Base-by-base conservation (phyloP, 305 asterid species). In the Euphrasia arctica region DNA sequence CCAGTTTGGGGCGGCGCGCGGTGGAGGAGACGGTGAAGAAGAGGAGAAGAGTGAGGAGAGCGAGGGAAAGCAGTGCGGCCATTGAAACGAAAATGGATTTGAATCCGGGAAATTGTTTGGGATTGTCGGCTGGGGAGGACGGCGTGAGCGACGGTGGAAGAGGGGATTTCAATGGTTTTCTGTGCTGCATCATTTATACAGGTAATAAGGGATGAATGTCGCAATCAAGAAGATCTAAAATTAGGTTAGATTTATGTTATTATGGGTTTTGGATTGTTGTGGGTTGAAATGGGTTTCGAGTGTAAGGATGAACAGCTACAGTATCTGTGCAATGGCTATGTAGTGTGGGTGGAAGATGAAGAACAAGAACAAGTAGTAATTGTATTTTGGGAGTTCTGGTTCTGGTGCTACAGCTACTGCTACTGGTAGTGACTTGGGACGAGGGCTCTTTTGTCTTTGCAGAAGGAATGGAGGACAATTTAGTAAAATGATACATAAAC, bases 81-180 rank as follows among this genome's bases (percentile, higher is more conserved):
- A 78, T 78, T 32, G 78, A 43, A 25, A 78, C 52, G 71, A 73
- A 58, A 11, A 75, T 63, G 69, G 65, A 32, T 54, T 71, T 75
- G 11, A 70, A 39, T 3, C 34, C 28, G 60, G 6, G 57, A 51
- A 14, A 22, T 11, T 11, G 51, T 29, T 65, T 43, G 65, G 64
- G 43, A 47, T 6, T 18, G 61, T 39, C 43, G 14, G 56, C 18
- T 39, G 73, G 63, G 57, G 82, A 29, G 64, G 58, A n/a, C 4
- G 10, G 9, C 10, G 15, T 4, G 52, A 51, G 56, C 27, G 55
- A 27, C 10, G 55, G 28, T 15, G 61, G 63, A 0, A 59, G 42
- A 45, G 79, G 65, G 71, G 79, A 45, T 66, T 80, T 80, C 63
- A 71, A 57, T 66, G 81, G 70, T 54, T 72, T 78, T 70, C 62